Conservation (phyloP, 208 protist species). For the Leptomonas pyrrhocoris region DNA sequence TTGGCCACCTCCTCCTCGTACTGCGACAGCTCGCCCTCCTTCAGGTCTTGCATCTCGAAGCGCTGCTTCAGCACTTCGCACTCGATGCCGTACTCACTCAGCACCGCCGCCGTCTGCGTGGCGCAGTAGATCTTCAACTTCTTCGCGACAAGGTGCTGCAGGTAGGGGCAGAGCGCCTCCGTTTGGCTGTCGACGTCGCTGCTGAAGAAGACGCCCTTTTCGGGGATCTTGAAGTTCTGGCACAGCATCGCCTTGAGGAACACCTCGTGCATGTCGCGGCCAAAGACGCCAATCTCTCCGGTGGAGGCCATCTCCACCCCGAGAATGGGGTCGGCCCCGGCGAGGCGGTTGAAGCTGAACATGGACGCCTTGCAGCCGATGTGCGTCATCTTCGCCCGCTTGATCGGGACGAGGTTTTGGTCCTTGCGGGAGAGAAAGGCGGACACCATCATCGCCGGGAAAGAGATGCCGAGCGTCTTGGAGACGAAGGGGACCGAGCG, state of each 20-base stretch:
- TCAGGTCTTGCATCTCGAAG: conserved; percentile 27
- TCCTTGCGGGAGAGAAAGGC: conserved; percentile 75
- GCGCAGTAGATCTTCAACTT: conserved; percentile 71
- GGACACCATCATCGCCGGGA: conserved; percentile 89
- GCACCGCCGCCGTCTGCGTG: conserved; percentile 76
- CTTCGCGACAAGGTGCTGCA: conserved; percentile 45
- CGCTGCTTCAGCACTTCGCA: conserved; percentile 63
- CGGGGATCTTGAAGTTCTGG: conserved; percentile 81
- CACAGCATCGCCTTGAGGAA: conserved; percentile 92
- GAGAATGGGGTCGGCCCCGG: conserved; percentile 97
- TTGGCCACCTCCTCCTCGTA: conserved; percentile 67
- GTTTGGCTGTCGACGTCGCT: conserved; percentile 57
- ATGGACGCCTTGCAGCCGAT: conserved; percentile 97
- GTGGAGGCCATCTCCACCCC: conserved; percentile 99
- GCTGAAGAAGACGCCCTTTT: conserved; percentile 87
- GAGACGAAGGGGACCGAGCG: conserved; percentile 98
- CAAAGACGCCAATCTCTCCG: conserved; percentile 97
- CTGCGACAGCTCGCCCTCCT: background rate
- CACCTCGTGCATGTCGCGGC: conserved; percentile 84
- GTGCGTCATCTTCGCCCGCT: conserved; percentile 88
- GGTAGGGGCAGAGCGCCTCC: conserved; percentile 58
- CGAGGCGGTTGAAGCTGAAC: conserved; percentile 98
- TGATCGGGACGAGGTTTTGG: conserved; percentile 84
- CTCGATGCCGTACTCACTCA: conserved; percentile 79
- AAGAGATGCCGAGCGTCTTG: conserved; percentile 96